phyloP scores from a whole-genome alignment of 2,329 filamentous ascomycete genomes.

The Akanthomyces dipterigenus region DNA sequence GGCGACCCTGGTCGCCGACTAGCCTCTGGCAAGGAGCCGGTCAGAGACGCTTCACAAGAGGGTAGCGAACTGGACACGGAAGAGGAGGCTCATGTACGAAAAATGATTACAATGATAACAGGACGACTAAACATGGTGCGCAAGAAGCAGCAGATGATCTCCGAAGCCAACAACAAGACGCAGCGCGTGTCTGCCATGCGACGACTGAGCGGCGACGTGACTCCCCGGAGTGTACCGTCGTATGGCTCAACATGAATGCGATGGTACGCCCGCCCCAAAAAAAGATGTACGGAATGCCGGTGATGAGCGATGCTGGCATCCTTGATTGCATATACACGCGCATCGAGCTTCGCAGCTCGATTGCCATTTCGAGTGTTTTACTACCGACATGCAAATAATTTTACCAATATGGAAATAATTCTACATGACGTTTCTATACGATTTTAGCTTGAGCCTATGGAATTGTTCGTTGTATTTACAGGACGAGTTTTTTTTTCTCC shows the following conservation, averaged over 20 bases:
- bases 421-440: not conserved
- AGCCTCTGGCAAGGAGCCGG: constrained; percentile 33
- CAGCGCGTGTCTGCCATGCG: constrained; percentile 35
- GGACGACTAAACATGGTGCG: constrained; percentile 48
- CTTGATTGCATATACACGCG: constrained; percentile 6
- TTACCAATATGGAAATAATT: not conserved
- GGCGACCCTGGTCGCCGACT: constrained; percentile 33
- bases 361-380: not conserved
- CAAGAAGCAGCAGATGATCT: constrained; percentile 56
- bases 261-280: not conserved
- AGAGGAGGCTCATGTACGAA: constrained; percentile 66
- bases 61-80: constrained; percentile 36
- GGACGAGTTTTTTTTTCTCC: not conserved
- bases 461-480: not conserved
- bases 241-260: constrained; percentile 30
- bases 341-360: constrained; percentile 2
- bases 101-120: constrained; percentile 59
- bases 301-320: not conserved
- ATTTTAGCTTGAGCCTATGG: not conserved
- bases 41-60: constrained; percentile 29
- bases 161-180: constrained; percentile 45
- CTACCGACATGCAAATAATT: not conserved
- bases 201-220: constrained; percentile 49
- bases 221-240: constrained; percentile 47
- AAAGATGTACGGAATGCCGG: not conserved